These are phyloP conservation scores for Parvularia atlantis DNA, from an alignment of 78 protist genomes.

Conservation along the genomic window DNA sequence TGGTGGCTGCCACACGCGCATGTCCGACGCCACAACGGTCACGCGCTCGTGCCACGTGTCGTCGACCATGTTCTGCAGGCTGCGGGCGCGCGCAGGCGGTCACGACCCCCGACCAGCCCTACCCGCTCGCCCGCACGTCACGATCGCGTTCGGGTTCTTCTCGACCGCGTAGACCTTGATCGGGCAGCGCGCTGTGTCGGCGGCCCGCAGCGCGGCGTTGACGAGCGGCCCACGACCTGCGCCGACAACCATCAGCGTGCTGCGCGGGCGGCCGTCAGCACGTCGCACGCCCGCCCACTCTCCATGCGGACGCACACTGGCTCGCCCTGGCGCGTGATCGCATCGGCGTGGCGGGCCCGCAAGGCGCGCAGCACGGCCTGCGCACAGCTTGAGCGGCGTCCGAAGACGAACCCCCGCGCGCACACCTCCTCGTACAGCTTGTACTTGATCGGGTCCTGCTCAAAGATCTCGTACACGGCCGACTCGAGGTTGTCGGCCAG, in stretches of 20 bases:
- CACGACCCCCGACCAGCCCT: not conserved
- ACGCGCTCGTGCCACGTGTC: constrained; percentile 19
- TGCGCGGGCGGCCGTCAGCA: too few relatives aligned
- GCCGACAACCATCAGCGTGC: constrained; percentile 96
- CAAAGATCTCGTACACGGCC: constrained; percentile 89
- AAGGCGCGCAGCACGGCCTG: too few relatives aligned
- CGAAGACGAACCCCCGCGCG: too few relatives aligned
- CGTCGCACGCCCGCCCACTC: too few relatives aligned
- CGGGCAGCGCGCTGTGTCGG: constrained; percentile 10
- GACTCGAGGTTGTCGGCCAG: constrained; percentile 86
- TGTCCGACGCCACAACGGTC: constrained; percentile 29
- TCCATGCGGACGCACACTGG: too few relatives aligned
- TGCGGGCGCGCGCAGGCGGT: not conserved
- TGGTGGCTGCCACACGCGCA: constrained; percentile 51
- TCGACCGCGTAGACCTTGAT: constrained; percentile 82
- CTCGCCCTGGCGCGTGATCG: too few relatives aligned
- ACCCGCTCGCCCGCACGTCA: constrained; percentile 60
- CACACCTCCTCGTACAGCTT: constrained; percentile 35
- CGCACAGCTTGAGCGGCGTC: too few relatives aligned
- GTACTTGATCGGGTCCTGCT: constrained; percentile 89
- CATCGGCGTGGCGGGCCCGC: too few relatives aligned
- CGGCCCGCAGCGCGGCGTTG: constrained; percentile 33
- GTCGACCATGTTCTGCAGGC: not conserved
- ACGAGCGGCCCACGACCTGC: constrained; percentile 98
- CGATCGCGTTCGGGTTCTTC: constrained; percentile 94